Percentiles rank a stretch among this genome's conserved stretches.
These are phyloP conservation scores for Postia placenta DNA, from an alignment of 768 basidiomycete genomes.

Conservation along the genomic window DNA sequence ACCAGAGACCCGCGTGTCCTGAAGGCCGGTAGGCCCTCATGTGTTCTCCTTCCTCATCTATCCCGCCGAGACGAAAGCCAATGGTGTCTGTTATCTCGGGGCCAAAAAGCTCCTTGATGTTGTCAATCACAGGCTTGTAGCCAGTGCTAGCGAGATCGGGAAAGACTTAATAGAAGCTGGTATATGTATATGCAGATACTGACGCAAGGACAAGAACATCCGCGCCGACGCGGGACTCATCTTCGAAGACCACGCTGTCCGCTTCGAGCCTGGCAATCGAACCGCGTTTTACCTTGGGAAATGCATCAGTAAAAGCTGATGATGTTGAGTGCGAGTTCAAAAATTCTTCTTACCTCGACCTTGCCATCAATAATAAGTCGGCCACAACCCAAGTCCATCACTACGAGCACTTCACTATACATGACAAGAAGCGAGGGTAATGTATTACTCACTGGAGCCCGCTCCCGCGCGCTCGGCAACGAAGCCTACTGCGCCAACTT, in stretches of 20 bases:
- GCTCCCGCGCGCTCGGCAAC: neutral
- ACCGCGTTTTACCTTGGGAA: neutral
- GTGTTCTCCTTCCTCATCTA: slow-evolving; percentile 37
- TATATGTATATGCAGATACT: neutral
- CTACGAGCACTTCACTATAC: neutral
- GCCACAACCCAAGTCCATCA: slow-evolving; percentile 17
- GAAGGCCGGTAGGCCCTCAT: slow-evolving; percentile 31
- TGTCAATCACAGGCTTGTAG: slow-evolving; percentile 26
- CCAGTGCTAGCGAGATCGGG: slow-evolving; percentile 20
- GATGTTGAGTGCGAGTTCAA: neutral
- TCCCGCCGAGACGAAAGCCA: slow-evolving; percentile 27
- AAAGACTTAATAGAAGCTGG: neutral
- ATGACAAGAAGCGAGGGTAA: neutral
- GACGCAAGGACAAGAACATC: slow-evolving; percentile 28
- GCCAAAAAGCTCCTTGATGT: slow-evolving; percentile 28
- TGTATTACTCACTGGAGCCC: neutral
- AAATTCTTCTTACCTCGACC: slow-evolving; percentile 6
- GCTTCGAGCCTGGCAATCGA: slow-evolving; percentile 5
- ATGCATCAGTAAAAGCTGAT: neutral
- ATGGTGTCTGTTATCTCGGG: slow-evolving; percentile 26
- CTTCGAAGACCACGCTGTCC: slow-evolving; percentile 21
- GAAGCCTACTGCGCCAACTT: neutral
- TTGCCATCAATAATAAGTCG: slow-evolving; percentile 15
- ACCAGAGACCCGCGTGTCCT: slow-evolving; percentile 34
- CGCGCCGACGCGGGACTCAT: slow-evolving; percentile 20